These are phyloP conservation scores for Dictyostelium brefeldianum DNA, from an alignment of 78 protist species.

Conservation along the genomic window DNA sequence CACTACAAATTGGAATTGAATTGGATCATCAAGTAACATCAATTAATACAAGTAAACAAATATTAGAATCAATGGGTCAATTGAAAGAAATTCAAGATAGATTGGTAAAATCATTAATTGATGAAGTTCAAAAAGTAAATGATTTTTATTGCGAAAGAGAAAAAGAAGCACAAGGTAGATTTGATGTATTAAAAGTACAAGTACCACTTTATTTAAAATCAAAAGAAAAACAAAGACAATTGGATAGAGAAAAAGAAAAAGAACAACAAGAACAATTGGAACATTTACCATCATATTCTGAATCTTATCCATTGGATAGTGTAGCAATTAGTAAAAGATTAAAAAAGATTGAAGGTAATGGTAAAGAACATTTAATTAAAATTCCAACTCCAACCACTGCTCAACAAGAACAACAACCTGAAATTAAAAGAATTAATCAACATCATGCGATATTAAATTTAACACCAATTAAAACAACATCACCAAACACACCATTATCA, in stretches of 20 bases:
- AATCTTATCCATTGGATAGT: background rate
- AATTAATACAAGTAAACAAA: constrained; percentile 6
- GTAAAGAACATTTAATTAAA: background rate
- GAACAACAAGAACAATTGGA: background rate
- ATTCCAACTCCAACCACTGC: background rate
- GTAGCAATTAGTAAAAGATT: background rate
- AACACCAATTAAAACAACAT: constrained; percentile 10
- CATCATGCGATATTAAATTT: constrained; percentile 17
- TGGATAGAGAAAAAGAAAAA: constrained; percentile 15
- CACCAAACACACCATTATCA: background rate
- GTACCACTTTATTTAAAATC: constrained; percentile 16
- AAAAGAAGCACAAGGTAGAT: constrained; percentile 55
- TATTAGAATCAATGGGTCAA: constrained; percentile 5
- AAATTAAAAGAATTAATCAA: background rate
- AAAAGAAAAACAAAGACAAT: constrained; percentile 5
- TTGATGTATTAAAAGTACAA: constrained; percentile 43
- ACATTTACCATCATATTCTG: background rate
- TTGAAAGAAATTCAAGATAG: constrained; percentile 53
- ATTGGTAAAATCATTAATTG: background rate
- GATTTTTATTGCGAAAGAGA: constrained; percentile 63
- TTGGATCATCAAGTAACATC: background rate
- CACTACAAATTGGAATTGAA: background rate
- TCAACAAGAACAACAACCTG: constrained; percentile 9
- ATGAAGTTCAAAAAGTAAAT: constrained; percentile 45
- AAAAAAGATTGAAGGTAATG: background rate